Conservation (phyloP, 2,329 filamentous ascomycete species). For the Verticillium tricorpus region DNA sequence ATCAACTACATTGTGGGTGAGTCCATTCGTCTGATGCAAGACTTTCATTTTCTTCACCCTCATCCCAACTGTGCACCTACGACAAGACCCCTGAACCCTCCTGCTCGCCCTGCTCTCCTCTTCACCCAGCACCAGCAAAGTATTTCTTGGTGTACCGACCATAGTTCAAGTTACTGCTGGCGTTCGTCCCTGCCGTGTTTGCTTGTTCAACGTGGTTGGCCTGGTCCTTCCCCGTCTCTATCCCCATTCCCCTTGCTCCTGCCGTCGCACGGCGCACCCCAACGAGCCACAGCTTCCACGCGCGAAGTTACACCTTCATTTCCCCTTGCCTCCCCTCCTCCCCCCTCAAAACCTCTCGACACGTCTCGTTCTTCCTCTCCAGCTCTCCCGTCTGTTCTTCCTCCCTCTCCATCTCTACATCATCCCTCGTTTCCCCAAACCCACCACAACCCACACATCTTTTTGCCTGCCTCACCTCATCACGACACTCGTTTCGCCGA, state of each 20-base stretch:
- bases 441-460: not conserved
- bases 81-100: not conserved
- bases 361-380: not conserved
- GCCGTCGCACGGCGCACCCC: not conserved
- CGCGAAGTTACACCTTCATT: not conserved
- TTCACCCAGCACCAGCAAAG: not conserved
- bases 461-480: not conserved
- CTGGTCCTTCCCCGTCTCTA: not conserved
- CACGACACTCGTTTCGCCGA: not conserved
- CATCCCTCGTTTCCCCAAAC: not conserved
- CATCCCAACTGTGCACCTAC: not conserved
- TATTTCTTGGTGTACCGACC: not conserved
- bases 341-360: not conserved
- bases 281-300: not conserved
- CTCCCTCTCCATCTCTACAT: not conserved
- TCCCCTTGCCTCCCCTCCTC: not conserved
- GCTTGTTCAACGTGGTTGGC: not conserved
- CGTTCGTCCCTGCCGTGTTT: not conserved
- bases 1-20: not conserved
- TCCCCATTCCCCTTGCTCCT: not conserved
- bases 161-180: too few species aligned
- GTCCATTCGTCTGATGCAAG: not conserved
- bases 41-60: not conserved
- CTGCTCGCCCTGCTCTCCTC: not conserved
- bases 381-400: not conserved